A percentile compares a stretch with the other conserved stretches of the same genome.
These are phyloP conservation scores for Penicillium hesseltinei DNA, from an alignment of 2,329 filamentous ascomycete species.

Conservation along the genomic window DNA sequence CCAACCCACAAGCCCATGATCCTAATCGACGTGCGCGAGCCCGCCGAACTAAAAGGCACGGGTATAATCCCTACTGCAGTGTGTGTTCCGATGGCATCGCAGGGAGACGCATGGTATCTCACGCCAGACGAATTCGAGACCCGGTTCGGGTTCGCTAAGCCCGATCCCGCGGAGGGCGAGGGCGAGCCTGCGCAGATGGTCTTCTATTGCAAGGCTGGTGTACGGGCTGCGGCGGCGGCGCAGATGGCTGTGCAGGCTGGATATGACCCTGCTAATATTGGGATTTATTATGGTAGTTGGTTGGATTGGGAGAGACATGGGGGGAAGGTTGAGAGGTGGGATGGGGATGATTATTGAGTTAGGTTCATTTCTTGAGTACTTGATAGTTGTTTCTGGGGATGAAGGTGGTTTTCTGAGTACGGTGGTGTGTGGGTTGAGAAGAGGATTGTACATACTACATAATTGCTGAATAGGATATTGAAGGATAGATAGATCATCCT, in stretches of 20 bases:
- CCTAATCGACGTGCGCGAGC: conserved; percentile 50
- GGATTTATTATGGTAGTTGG: conserved; percentile 54
- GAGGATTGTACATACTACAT: neutral
- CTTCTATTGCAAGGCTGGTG: conserved; percentile 92
- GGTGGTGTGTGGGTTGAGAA: neutral
- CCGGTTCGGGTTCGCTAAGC: conserved; percentile 74
- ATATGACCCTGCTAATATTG: conserved; percentile 63
- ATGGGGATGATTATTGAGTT: conserved; percentile 26
- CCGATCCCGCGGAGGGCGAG: conserved; percentile 49
- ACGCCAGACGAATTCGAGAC: conserved; percentile 76
- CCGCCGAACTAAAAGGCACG: conserved; percentile 44
- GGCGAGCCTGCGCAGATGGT: conserved; percentile 51
- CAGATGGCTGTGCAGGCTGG: conserved; percentile 73
- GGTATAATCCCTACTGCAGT: conserved; percentile 72
- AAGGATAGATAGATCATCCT: neutral
- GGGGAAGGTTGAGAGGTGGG: conserved; percentile 58
- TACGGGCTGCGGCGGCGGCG: conserved; percentile 75
- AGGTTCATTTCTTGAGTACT: neutral
- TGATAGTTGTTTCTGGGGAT: neutral
- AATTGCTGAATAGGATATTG: neutral
- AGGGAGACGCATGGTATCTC: conserved; percentile 78
- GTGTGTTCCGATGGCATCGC: conserved; percentile 76
- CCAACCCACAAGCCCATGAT: conserved; percentile 33
- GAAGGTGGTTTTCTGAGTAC: neutral
- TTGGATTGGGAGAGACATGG: conserved; percentile 76